phyloP scores from a whole-genome alignment of 257 asterid species.

The Plantago elongata region DNA sequence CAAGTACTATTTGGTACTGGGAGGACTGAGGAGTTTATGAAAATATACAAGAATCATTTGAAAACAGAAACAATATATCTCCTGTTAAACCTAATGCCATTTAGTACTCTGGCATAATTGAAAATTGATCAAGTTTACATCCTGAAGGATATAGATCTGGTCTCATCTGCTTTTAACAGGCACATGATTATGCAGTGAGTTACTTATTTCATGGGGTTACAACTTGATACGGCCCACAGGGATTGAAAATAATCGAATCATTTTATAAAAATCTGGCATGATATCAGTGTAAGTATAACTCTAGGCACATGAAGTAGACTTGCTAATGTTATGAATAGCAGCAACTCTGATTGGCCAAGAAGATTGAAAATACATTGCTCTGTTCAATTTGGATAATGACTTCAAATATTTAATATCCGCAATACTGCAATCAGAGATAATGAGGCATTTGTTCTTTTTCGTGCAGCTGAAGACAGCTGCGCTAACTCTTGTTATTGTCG shows the following conservation, averaged over 20 bases:
- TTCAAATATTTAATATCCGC: not conserved
- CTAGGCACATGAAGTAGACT: not conserved
- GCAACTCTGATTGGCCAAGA: slow-evolving; percentile 7
- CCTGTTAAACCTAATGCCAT: too few species aligned
- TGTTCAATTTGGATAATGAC: not conserved
- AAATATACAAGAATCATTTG: not conserved
- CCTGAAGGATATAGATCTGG: too few species aligned
- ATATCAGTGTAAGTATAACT: not conserved
- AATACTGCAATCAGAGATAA: not conserved
- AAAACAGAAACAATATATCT: not conserved
- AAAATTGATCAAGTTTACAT: too few species aligned
- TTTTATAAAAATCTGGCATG: too few species aligned
- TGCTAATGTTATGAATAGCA: not conserved
- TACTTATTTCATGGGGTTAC: not conserved
- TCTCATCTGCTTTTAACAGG: not conserved
- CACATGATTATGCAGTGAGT: not conserved
- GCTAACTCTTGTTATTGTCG: slow-evolving; percentile 79
- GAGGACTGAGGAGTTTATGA: not conserved
- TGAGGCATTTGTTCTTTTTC: slow-evolving; percentile 22
- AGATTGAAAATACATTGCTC: not conserved
- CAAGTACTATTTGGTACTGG: not conserved
- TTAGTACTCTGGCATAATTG: too few species aligned
- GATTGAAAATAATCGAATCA: too few species aligned
- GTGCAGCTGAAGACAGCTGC: slow-evolving; percentile 89
- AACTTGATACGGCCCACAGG: not conserved